Base-by-base conservation (phyloP, 495 filamentous ascomycete genomes). In the Penicillium herquei region DNA sequence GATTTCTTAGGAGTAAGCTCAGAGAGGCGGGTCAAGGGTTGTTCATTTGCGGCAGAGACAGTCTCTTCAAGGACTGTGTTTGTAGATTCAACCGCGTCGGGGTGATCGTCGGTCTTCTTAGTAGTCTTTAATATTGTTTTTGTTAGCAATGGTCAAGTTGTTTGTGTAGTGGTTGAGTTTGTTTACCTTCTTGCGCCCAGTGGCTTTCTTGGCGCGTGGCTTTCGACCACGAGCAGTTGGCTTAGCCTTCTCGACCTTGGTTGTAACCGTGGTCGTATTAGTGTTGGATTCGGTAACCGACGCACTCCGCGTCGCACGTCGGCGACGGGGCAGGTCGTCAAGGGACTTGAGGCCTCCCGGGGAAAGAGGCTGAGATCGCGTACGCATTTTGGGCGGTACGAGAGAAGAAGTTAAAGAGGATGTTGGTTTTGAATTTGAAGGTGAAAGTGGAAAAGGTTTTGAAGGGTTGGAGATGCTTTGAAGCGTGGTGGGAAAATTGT, bases 241-340 rank as follows among this genome's bases (percentile, higher is more conserved):
- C 26, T 50, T 26, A 7, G 41, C 7, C 45, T 50, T 26, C 11
- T 8, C 14, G 34, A 39, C 3, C 32, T 55, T 44, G 10, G 42
- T 37, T 37, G 34, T 37, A 2, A 2, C 10, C 18, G 46, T 55
- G 11, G 43, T 32, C 3, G 43, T 10, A 2, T 46, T 14, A n/a
- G n/a, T 42, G 43, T 17, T 48, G 42, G 35, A n/a, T 16, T 48
- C 31, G 56, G 17, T 30, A 6, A 33, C 53, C 9, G 64, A 67
- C 7, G 49, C 51, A 53, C 53, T 57, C 17, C 62, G 58, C 33
- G 64, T 67, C 18, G 45, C 33, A 26, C 64, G 64, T 9, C 64
- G 58, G 32, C 56, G 64, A 31, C 51, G 58, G 14, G 62, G 54
- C 6, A 32, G 30, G 31, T 54, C 51, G 43, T 62, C 56, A 8